Evolutionary conservation across 1,139 yeast genomes (phyloP), one percentile per base, ranked within the genome.

Genomic region (Hanseniaspora uvarum): DNA sequence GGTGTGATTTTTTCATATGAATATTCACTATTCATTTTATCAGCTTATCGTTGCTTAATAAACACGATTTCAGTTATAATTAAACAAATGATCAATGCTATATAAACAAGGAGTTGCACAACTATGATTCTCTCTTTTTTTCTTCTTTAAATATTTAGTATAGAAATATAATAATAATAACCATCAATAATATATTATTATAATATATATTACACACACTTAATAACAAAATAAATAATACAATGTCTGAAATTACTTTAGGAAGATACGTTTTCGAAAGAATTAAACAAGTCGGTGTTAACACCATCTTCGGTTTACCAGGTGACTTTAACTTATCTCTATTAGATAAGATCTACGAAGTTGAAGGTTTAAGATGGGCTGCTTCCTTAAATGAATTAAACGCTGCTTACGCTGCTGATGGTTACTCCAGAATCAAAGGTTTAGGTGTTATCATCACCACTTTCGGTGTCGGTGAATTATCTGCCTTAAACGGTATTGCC

Each of bases 381-480:
- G 86, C 86, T 58, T 79, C 79, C 65, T 80, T 83, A 63, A 81
- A 81, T 68, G 87, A 81, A 68, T 74, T 81, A 69, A 81, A 81
- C 65, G 85, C 86, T 23, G 80, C 84, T 30, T 81, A 81, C 64
- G 78, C 85, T 48, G 82, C 84, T 39, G 87, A 81, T 66, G 87
- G 86, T 52, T 81, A 81, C 69, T 77, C 85, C 50, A 71, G 86
- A 64, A 72, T 81, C 58, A 80, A 79, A 66, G 78, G 81, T n/a
- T 69, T 80, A 64, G 76, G 78, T 52, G 77, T 80, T 59, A 60
- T 81, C 56, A 72, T 81, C 59, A 81, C 87, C 58, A 81, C 87
- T 18, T 84, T 74, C 68, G 95, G 95, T 55, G 95, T 87, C 50
- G 95, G 95, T 56, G 95, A 86, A 69, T 75, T 86, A 57, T 80